Base-by-base conservation (phyloP, 257 asterid genomes). In the Nyctanthes arbortristis region DNA sequence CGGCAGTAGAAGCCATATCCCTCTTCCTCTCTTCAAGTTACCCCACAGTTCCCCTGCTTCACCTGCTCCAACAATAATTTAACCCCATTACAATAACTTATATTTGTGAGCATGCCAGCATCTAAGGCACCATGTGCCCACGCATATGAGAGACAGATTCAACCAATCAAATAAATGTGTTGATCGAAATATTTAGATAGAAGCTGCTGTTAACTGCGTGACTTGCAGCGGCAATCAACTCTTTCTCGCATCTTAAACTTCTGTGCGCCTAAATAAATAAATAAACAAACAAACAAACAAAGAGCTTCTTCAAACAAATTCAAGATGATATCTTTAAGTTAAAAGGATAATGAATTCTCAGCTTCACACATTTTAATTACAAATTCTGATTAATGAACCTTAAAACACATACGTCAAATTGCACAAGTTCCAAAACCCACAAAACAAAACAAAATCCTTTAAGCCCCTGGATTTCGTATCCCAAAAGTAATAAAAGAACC, bases 1-100 rank as follows among this genome's bases (percentile, higher is more conserved):
- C 67, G 2, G 82, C 69, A 72, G 52, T 74, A 66, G 83, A 79
- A 43, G 88, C 90, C 96, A 85, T 89, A 67, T 62, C 54, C 79
- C 65, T n/a, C n/a, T n/a, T n/a, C 64, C 80, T 68, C 70, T 74
- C 81, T 67, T 72, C 73, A 80, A 74, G 80, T 76, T 83, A 77
- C 82, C 63, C 80, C 65, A 81, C 71, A 74, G 79, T 69, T 76
- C 70, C 54, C 65, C 78, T 75, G 70, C 77, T 73, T 76, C 77
- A 67, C 67, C 86, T 82, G 72, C 66, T 43, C 39, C 75, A 73
- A 35, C 63, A 54, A 16, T 68, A 35, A 22, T 39, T 36, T 39
- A 35, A 22, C 63, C 62, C 62, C 61, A 4, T 25, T 12, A 14
- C 37, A 40, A 66, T 7, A 28, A 10, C 27, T 54, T 25, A 61